Evolutionary conservation across 805 yeast species (phyloP), one percentile per base, ranked within the genome.

Genomic region (Candida pini): DNA sequence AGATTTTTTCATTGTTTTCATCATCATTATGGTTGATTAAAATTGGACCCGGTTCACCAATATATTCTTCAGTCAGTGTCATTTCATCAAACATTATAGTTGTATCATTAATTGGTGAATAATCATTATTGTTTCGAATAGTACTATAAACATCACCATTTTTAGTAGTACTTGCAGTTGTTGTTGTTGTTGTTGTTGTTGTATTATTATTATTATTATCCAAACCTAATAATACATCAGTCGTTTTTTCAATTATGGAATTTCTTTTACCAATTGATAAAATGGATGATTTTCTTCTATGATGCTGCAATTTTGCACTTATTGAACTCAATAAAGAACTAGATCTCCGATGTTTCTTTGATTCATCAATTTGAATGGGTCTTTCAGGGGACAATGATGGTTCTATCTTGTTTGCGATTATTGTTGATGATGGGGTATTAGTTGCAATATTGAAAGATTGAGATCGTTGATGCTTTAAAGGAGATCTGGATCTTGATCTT

Each of bases 21-120:
- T n/a, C n/a, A n/a, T n/a, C n/a, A n/a, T n/a, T n/a, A n/a, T n/a
- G n/a, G n/a, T n/a, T n/a, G n/a, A n/a, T n/a, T n/a, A 56, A 36
- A 53, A 57, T 57, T n/a, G 62, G 62, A 10, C 62, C 62, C 4
- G 62, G 62, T 32, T 57, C 60, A 26, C 62, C 62, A 12, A 56
- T 18, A n/a, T 30, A 30, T 12, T 51, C 56, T 22, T 45, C 55
- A 7, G 54, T 51, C 20, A 54, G 27, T 5, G 58, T 53, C 16
- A 40, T 36, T 33, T 54, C 54, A 33, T 54, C 57, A 25, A 37
- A 44, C 6, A 48, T 40, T n/a, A 53, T 30, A 1, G 56, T 51
- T 0, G 48, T 28, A 28, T 53, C 55, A 27, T 49, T 50, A 7
- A 16, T 30, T 6, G 14, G 17, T 12, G 6, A 9, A 15, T 14